phyloP scores from a whole-genome alignment of 2,329 filamentous ascomycete species.

The Kalaharituber pfeilii region DNA sequence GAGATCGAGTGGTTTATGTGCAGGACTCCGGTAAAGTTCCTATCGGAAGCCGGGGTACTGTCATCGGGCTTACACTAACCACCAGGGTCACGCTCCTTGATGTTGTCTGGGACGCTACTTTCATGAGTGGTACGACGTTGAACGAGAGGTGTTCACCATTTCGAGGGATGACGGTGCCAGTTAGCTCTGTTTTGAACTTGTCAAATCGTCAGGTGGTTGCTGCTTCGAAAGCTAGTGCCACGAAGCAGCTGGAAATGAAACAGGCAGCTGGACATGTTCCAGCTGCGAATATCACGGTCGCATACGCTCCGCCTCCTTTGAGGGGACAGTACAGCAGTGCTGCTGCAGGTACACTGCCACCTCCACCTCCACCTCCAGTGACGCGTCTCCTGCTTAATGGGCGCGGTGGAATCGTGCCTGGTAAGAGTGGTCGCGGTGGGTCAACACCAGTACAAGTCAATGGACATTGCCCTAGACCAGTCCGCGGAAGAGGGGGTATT shows the following conservation, averaged over 20 bases:
- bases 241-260: slow-evolving; percentile 2
- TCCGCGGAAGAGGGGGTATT: background rate
- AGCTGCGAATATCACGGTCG: background rate
- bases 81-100: slow-evolving; percentile 68
- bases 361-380: background rate
- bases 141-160: slow-evolving; percentile 83
- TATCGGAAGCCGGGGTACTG: slow-evolving; percentile 76
- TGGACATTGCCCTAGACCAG: background rate
- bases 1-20: slow-evolving; percentile 84
- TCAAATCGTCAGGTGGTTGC: slow-evolving; percentile 65
- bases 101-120: slow-evolving; percentile 80
- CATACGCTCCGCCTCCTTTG: background rate
- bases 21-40: slow-evolving; percentile 88
- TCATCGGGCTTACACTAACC: slow-evolving; percentile 85
- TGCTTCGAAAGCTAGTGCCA: slow-evolving; percentile 43
- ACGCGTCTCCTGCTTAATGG: too few relatives aligned
- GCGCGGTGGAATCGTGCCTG: background rate
- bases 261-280: background rate
- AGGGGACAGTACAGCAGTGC: background rate
- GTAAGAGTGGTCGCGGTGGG: background rate
- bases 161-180: slow-evolving; percentile 78
- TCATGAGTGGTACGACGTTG: slow-evolving; percentile 92
- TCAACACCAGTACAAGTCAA: background rate
- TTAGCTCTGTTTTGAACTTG: slow-evolving; percentile 77
- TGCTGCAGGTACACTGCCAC: background rate